Conservation (phyloP, 441 rosid genomes). For the Biscutella laevigata region DNA sequence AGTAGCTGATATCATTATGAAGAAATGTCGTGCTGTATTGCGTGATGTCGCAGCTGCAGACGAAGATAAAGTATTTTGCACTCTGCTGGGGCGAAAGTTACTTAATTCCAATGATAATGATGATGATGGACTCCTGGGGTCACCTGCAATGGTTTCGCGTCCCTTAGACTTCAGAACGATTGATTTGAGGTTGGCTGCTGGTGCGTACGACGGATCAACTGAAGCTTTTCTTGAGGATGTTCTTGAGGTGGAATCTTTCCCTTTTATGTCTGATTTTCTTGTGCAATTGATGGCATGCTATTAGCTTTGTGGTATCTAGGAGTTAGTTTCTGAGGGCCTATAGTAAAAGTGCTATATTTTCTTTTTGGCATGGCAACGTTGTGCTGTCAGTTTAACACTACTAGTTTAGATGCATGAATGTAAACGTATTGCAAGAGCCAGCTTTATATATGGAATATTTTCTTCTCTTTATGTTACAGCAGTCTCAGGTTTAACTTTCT, state of each 20-base stretch:
- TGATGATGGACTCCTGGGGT: slow-evolving; percentile 95
- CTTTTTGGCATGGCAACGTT: background rate
- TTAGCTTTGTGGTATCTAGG: slow-evolving; percentile 12
- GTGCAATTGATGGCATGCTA: slow-evolving; percentile 6
- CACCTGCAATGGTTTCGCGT: slow-evolving; percentile 94
- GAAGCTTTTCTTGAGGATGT: slow-evolving; percentile 96
- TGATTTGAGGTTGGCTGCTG: slow-evolving; percentile 89
- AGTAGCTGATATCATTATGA: slow-evolving; percentile 79
- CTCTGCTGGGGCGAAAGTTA: slow-evolving; percentile 77
- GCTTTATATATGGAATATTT: background rate
- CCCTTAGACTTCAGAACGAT: slow-evolving; percentile 96
- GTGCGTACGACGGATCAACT: slow-evolving; percentile 81
- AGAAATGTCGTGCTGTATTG: slow-evolving; percentile 75
- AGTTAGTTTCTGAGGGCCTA: slow-evolving; percentile 13
- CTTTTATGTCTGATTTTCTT: background rate
- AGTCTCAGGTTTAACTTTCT: background rate
- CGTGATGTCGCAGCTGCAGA: slow-evolving; percentile 83
- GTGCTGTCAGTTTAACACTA: background rate
- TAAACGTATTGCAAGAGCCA: background rate
- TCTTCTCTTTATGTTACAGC: background rate
- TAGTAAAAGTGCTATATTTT: background rate
- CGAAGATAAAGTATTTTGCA: slow-evolving; percentile 78
- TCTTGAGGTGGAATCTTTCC: slow-evolving; percentile 63
- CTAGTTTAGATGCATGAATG: slow-evolving; percentile 5
- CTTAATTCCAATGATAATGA: slow-evolving; percentile 67